phyloP scores from a whole-genome alignment of 2,329 filamentous ascomycete species.

The Colletotrichum cuscutae region DNA sequence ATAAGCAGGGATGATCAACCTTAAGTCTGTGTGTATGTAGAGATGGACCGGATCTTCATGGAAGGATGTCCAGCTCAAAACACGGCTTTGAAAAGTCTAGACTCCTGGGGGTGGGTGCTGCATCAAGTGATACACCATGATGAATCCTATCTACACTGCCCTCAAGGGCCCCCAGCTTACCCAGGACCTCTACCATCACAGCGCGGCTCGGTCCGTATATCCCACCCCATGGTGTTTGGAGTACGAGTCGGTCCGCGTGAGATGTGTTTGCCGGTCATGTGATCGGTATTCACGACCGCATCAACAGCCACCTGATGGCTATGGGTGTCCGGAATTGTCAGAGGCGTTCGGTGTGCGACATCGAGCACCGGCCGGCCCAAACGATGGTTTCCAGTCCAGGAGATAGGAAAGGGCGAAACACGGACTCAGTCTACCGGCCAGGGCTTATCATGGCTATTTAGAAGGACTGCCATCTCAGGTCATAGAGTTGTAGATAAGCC shows the following conservation, averaged over 20 bases:
- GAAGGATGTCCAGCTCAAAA: background rate
- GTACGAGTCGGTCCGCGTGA: background rate
- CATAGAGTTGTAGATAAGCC: background rate
- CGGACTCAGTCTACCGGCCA: conserved; percentile 6
- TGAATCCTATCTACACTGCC: background rate
- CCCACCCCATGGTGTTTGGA: conserved; percentile 10
- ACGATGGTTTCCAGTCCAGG: conserved; percentile 9
- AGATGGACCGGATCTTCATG: background rate
- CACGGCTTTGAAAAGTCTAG: background rate
- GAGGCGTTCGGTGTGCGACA: conserved; percentile 16
- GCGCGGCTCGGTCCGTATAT: conserved; percentile 17
- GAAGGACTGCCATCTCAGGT: conserved; percentile 26
- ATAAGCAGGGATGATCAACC: conserved; percentile 2
- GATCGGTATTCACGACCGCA: conserved; percentile 25
- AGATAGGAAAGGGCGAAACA: conserved; percentile 7
- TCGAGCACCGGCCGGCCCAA: conserved; percentile 3
- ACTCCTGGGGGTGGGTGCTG: background rate
- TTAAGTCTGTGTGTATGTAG: background rate
- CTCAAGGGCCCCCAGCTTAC: background rate
- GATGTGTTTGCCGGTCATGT: conserved; percentile 24
- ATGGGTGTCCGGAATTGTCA: background rate
- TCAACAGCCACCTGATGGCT: conserved; percentile 19
- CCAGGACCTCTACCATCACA: background rate
- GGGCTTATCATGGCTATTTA: conserved; percentile 33
- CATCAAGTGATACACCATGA: conserved; percentile 5